Conservation (phyloP, 2,329 filamentous ascomycete genomes). For the Penicillium rolfsii region DNA sequence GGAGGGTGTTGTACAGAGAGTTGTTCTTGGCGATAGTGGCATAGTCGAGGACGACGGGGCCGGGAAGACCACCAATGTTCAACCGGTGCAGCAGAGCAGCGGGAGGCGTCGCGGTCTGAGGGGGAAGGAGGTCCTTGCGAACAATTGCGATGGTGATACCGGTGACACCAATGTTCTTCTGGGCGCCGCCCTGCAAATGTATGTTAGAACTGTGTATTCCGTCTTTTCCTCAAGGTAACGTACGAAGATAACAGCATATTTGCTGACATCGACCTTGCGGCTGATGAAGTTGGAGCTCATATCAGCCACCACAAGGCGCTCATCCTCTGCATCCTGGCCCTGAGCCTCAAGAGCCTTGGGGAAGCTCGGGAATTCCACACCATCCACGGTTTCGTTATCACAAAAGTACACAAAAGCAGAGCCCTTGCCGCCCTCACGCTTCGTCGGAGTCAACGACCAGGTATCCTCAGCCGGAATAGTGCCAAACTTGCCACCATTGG, state of each 20-base stretch:
- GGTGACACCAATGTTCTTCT: slow-evolving; percentile 89
- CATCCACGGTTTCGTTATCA: slow-evolving; percentile 79
- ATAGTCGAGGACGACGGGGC: slow-evolving; percentile 78
- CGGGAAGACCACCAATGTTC: slow-evolving; percentile 65
- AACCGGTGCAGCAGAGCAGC: slow-evolving; percentile 72
- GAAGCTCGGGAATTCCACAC: slow-evolving; percentile 81
- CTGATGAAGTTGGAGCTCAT: slow-evolving; percentile 95
- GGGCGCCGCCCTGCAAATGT: slow-evolving; percentile 65
- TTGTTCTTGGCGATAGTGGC: slow-evolving; percentile 88
- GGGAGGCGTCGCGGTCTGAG: slow-evolving; percentile 65
- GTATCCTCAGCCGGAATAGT: slow-evolving; percentile 74
- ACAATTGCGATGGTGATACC: slow-evolving; percentile 87
- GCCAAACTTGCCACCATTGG: slow-evolving; percentile 81
- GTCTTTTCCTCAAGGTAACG: slow-evolving; percentile 19
- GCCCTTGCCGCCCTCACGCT: slow-evolving; percentile 56
- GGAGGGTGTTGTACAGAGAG: slow-evolving; percentile 92
- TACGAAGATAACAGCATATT: slow-evolving; percentile 85
- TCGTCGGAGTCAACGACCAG: slow-evolving; percentile 71
- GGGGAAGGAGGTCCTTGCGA: slow-evolving; percentile 77
- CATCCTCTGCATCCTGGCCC: slow-evolving; percentile 60
- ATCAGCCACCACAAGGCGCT: slow-evolving; percentile 81
- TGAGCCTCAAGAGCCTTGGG: slow-evolving; percentile 66
- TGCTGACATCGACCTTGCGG: slow-evolving; percentile 72
- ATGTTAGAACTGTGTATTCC: slow-evolving; percentile 16
- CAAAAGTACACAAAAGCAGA: slow-evolving; percentile 82